Percentiles rank a stretch among this genome's conserved stretches.
Conservation (phyloP, 257 asterid genomes). For the Striga asiatica region DNA sequence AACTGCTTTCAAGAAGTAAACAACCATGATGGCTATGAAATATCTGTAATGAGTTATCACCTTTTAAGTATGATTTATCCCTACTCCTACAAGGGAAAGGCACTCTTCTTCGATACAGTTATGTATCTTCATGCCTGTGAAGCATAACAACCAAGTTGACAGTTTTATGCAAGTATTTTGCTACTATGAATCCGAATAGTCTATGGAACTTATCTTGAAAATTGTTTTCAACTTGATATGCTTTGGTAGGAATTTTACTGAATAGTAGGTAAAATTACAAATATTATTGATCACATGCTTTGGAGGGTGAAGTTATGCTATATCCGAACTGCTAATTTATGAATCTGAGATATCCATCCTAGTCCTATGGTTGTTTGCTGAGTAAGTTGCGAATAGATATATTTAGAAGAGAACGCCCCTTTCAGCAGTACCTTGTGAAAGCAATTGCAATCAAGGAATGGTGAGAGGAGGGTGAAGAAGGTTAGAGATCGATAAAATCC, state of each 20-base stretch:
- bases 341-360: no score
- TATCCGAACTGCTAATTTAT: no score
- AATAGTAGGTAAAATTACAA: not conserved
- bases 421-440: not conserved
- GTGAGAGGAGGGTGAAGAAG: not conserved
- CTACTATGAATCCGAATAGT: not conserved
- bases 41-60: constrained; percentile 3
- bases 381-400: not conserved
- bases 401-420: not conserved
- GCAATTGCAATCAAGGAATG: not conserved
- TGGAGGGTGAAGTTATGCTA: not conserved
- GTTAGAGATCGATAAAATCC: not conserved
- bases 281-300: not conserved
- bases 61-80: not conserved
- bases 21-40: not conserved
- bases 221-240: not conserved
- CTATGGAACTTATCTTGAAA: not conserved
- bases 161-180: not conserved
- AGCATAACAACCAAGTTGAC: not conserved
- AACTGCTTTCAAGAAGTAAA: constrained; percentile 3
- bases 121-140: not conserved
- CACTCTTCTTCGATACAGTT: not conserved
- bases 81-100: not conserved
- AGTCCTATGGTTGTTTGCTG: no score
- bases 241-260: not conserved